These are phyloP conservation scores for Antrodiella citrinella DNA, from an alignment of 768 basidiomycete species.

Conservation along the genomic window DNA sequence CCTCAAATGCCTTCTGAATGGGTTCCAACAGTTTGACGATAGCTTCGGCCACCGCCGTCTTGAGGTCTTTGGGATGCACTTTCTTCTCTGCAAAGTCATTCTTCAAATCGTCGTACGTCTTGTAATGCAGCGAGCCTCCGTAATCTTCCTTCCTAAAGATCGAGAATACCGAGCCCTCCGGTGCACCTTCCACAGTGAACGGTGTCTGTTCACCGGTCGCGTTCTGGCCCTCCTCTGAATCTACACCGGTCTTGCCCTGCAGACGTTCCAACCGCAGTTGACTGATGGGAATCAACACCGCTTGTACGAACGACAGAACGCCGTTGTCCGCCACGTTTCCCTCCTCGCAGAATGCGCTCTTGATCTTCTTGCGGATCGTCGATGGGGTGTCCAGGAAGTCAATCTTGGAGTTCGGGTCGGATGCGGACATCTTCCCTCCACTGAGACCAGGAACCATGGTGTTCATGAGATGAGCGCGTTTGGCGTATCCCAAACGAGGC, in stretches of 20 bases:
- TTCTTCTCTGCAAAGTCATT: slow-evolving; percentile 67
- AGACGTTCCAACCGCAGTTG: slow-evolving; percentile 58
- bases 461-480: slow-evolving; percentile 98
- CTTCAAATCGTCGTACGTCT: slow-evolving; percentile 54
- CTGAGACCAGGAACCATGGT: slow-evolving; percentile 92
- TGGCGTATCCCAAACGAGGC: slow-evolving; percentile 84
- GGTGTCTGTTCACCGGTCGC: slow-evolving; percentile 45
- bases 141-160: slow-evolving; percentile 72
- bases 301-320: slow-evolving; percentile 73
- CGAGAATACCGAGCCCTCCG: slow-evolving; percentile 75
- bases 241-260: slow-evolving; percentile 35
- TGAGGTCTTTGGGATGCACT: slow-evolving; percentile 88
- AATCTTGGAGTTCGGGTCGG: slow-evolving; percentile 96
- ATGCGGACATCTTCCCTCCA: slow-evolving; percentile 97
- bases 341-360: slow-evolving; percentile 89
- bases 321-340: slow-evolving; percentile 87
- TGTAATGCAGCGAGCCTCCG: slow-evolving; percentile 76
- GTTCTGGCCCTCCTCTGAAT: slow-evolving; percentile 37
- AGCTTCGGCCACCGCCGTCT: slow-evolving; percentile 64
- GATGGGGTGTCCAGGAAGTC: slow-evolving; percentile 91
- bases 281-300: slow-evolving; percentile 85
- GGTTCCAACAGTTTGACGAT: slow-evolving; percentile 74
- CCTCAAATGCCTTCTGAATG: slow-evolving; percentile 70
- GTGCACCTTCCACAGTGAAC: slow-evolving; percentile 63
- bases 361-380: slow-evolving; percentile 81